A percentile compares a stretch with the other conserved stretches of the same genome.
phyloP scores from a whole-genome alignment of 345 rosid genomes.

The Pistacia vera region DNA sequence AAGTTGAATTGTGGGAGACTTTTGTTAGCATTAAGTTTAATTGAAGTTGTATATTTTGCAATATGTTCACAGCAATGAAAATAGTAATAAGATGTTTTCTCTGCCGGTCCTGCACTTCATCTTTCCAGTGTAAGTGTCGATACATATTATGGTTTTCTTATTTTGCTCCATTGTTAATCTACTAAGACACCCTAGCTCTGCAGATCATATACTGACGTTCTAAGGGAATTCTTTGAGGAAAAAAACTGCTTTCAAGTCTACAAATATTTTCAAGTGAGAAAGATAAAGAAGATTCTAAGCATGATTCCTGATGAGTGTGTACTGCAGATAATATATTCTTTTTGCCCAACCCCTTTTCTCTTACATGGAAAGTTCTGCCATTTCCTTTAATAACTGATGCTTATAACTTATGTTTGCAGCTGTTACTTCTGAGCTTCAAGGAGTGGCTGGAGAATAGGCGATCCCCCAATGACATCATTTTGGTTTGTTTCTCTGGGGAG shows the following conservation, averaged over 20 bases:
- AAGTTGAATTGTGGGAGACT: slow-evolving; percentile 4
- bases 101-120: slow-evolving; percentile 67
- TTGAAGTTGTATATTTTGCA: slow-evolving; percentile 14
- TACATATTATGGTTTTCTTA: slow-evolving; percentile 12
- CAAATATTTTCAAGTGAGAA: slow-evolving; percentile 61
- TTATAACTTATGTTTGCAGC: slow-evolving; percentile 37
- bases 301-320: slow-evolving; percentile 89
- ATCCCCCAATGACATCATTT: slow-evolving; percentile 53
- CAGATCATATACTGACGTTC: slow-evolving; percentile 84
- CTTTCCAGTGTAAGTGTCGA: slow-evolving; percentile 76
- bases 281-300: slow-evolving; percentile 77
- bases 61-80: slow-evolving; percentile 73
- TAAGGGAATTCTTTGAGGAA: slow-evolving; percentile 71
- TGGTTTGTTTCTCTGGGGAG: slow-evolving; percentile 56
- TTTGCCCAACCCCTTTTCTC: background rate
- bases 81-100: slow-evolving; percentile 70
- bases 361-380: background rate
- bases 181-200: slow-evolving; percentile 17
- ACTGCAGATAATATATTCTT: background rate
- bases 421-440: slow-evolving; percentile 76
- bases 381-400: background rate
- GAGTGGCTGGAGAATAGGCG: slow-evolving; percentile 72
- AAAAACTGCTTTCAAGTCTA: slow-evolving; percentile 68
- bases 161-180: slow-evolving; percentile 8
- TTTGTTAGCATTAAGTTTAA: slow-evolving; percentile 2